Conservation (phyloP, 2,329 filamentous ascomycete species). For the Scopulariopsis brevicaulis region DNA sequence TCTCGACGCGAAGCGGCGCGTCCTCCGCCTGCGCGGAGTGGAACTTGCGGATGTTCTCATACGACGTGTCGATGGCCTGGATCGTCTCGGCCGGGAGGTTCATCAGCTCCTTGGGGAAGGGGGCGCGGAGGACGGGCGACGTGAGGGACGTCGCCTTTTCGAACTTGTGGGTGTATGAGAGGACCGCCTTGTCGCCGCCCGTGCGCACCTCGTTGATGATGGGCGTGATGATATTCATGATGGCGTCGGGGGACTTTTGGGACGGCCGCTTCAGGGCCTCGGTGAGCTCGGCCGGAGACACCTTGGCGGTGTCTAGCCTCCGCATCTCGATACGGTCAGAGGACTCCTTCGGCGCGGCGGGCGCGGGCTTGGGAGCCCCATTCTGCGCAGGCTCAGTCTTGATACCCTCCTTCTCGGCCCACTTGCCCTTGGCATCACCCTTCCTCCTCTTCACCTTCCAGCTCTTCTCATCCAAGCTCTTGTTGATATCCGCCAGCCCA, state of each 20-base stretch:
- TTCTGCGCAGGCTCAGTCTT: constrained; percentile 23
- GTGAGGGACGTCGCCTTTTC: constrained; percentile 89
- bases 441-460: constrained; percentile 88
- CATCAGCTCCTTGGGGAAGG: constrained; percentile 81
- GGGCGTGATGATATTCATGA: constrained; percentile 80
- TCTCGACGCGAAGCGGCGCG: constrained; percentile 76
- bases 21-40: constrained; percentile 84
- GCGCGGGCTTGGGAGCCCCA: constrained; percentile 19
- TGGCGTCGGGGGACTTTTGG: constrained; percentile 87
- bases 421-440: constrained; percentile 89
- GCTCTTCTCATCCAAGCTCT: constrained; percentile 86
- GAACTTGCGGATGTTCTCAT: constrained; percentile 89
- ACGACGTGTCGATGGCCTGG: constrained; percentile 86
- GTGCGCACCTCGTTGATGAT: constrained; percentile 82
- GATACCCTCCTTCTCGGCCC: constrained; percentile 74
- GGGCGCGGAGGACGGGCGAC: constrained; percentile 79
- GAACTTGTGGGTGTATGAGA: constrained; percentile 95
- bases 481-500: constrained; percentile 78
- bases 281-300: constrained; percentile 52
- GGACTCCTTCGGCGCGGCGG: constrained; percentile 20
- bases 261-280: constrained; percentile 78
- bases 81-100: constrained; percentile 72
- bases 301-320: constrained; percentile 58
- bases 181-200: constrained; percentile 75
- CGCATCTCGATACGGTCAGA: constrained; percentile 66